Evolutionary conservation across 1,284 basidiomycete genomes (phyloP), one percentile per base, ranked within the genome.

Genomic region (Somion occarium): DNA sequence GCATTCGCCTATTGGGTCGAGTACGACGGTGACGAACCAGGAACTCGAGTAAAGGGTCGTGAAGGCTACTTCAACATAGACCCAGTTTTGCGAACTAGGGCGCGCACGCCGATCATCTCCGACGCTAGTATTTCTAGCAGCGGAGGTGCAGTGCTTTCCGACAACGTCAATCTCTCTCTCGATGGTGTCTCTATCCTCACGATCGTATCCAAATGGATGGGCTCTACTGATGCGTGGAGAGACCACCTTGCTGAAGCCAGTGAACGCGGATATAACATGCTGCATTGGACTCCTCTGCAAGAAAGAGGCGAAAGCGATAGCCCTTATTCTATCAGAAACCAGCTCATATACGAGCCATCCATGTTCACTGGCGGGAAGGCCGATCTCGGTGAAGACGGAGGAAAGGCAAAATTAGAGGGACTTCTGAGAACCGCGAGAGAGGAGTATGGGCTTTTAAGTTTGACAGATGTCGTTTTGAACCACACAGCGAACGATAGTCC

Each of bases 201-300:
- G 5, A 76, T 94, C 42, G 85, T 98, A 43, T 94, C 93, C 2
- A 98, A 98, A 69, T 98, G 95, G 95, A 96, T 97, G 91, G 95
- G 93, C 1, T 78, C 85, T 1, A 69, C 92, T 25, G 68, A 72
- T 11, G 73, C 83, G 27, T 98, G 95, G 94, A 78, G 73, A 43
- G 74, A 78, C 5, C 82, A 91, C 64, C 88, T 95, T 58, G 76
- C 80, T 47, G 91, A 94, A 68, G 88, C 91, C 3, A 82, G 83
- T 53, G 78, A 91, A 53, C 76, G 94, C 47, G 94, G 95, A 0
- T 98, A 98, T 74, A 98, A 93, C 57, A 93, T 95, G 90, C 73
- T 98, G 41, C 95, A 98, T 65, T 98, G 91, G 75, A 91, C 94
- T 1, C 94, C 94, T 0, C 74, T 98, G 13, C 94, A 98, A 66